Conservation (phyloP, 305 asterid species). For the Plantago coronopus region DNA sequence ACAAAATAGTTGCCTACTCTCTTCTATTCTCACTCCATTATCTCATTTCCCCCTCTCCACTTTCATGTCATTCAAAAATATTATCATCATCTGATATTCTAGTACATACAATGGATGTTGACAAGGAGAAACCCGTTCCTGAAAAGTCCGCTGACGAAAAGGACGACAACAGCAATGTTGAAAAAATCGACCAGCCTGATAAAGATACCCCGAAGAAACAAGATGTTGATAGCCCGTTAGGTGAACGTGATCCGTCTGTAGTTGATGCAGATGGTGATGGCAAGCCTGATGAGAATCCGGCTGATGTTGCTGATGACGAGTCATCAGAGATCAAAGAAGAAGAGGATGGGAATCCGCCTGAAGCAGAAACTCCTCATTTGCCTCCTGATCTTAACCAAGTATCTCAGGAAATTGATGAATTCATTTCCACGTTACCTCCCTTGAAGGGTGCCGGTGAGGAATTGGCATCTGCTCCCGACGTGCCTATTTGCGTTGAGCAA, state of each 20-base stretch:
- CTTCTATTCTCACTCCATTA: background rate
- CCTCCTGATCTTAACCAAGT: slow-evolving; percentile 71
- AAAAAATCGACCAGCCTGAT: slow-evolving; percentile 5
- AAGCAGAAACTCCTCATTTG: slow-evolving; percentile 30
- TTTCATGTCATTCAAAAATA: background rate
- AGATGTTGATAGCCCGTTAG: background rate
- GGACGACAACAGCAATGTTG: slow-evolving; percentile 1
- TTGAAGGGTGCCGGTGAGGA: slow-evolving; percentile 19
- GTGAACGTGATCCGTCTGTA: slow-evolving; percentile 13
- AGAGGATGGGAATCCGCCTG: background rate
- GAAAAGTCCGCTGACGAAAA: slow-evolving; percentile 10
- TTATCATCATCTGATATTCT: background rate
- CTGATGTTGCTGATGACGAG: background rate
- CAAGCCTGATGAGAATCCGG: slow-evolving; percentile 15
- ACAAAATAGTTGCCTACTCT: background rate
- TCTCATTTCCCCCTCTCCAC: background rate
- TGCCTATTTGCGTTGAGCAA: slow-evolving; percentile 64
- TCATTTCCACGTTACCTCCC: slow-evolving; percentile 33
- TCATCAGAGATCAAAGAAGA: slow-evolving; percentile 19
- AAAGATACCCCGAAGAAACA: slow-evolving; percentile 17
- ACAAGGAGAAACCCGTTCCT: slow-evolving; percentile 24
- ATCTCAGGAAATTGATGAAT: slow-evolving; percentile 57
- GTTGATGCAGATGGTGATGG: slow-evolving; percentile 18
- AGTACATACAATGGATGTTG: slow-evolving; percentile 19
- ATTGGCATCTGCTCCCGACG: slow-evolving; percentile 32